Base-by-base conservation (phyloP, 805 yeast species). In the Starmerella sirachaensis region DNA sequence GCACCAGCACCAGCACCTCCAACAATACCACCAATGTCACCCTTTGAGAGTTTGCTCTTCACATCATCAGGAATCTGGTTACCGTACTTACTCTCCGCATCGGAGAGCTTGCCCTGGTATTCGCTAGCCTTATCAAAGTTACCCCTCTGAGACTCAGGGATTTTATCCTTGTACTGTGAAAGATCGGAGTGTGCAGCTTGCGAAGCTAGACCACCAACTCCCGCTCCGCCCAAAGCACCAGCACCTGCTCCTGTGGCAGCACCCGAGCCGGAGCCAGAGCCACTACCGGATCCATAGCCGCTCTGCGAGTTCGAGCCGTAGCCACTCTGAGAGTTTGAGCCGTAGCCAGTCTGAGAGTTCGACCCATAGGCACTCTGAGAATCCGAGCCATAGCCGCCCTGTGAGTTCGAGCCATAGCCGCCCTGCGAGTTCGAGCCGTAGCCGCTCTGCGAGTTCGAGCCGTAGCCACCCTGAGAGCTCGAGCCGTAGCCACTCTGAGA, bases 391-490 rank as follows among this genome's bases (percentile, higher is more conserved):
- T 16, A 17, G 29, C 32, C 19, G 23, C 25, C 7, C 11, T 26
- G 32, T 11, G 36, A 4, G 11, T 28, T 22, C 28, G 27, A 18
- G 34, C 23, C 14, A 22, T 24, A 6, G 6, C n/a, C 7, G n/a
- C n/a, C n/a, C n/a, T 24, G n/a, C n/a, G 7, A 6, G 7, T 14
- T 11, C 14, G 7, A 6, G 20, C 4, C 21, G 26, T 9, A 5
- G 19, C 20, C 14, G 17, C 14, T 5, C 18, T 17, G 18, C 23
- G 18, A 13, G 23, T 26, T 31, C 11, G 13, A 12, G 11, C 12
- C 22, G 10, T 12, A 64, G 63, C 31, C 62, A 56, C 53, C 18
- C n/a, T 22, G 31, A 16, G 32, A 20, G 12, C 23, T 24, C 27
- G 17, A 10, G 16, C 11, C 16, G 19, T 17, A 13, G 29, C 31